Evolutionary conservation across 495 filamentous ascomycete species (phyloP), one percentile per base, ranked within the genome.

Genomic region (Tuber indicum): DNA sequence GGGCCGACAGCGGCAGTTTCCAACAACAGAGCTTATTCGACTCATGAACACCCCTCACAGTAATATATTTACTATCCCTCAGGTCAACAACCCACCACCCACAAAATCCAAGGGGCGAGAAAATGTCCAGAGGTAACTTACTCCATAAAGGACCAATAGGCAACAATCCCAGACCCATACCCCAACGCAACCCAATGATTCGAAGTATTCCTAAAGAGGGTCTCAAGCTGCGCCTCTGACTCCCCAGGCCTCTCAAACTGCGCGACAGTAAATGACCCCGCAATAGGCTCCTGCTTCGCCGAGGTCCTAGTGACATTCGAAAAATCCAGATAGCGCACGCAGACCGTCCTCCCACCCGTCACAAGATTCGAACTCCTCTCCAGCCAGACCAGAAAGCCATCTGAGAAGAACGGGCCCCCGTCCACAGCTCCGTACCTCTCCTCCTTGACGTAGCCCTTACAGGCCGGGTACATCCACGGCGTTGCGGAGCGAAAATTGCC

Each of bases 371-470:
- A 43, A 32, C 71, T 74, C 49, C 70, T 78, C 23, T 72, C 70
- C 42, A 79, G 32, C 77, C 77, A 79, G 9, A 79, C 72, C 32
- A 79, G 77, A 26, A 79, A 79, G 2, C 77, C 77, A 78, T 79
- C 77, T 8, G 77, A 75, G 19, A 79, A 36, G 46, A 79, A 74
- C 23, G 77, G 77, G 9, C 77, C 77, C 14, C 75, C 77, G n/a
- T 79, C 77, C 3, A 79, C 76, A 41, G 58, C 77, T 6, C 72
- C 76, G 12, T 1, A 41, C 4, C 58, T 66, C 12, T 66, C 58
- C 58, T n/a, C 58, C 58, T 66, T 66, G 7, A 46, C 32, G 5
- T 62, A 46, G 7, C 76, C 47, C 62, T 36, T 72, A 32, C 72
- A 70, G 26, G 58, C 58, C 32, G 74, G 41, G 19, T 79, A 79